Percentiles rank a stretch among this genome's conserved stretches.
These are phyloP conservation scores for Candida sanyiensis DNA, from an alignment of 805 yeast species.

Conservation along the genomic window DNA sequence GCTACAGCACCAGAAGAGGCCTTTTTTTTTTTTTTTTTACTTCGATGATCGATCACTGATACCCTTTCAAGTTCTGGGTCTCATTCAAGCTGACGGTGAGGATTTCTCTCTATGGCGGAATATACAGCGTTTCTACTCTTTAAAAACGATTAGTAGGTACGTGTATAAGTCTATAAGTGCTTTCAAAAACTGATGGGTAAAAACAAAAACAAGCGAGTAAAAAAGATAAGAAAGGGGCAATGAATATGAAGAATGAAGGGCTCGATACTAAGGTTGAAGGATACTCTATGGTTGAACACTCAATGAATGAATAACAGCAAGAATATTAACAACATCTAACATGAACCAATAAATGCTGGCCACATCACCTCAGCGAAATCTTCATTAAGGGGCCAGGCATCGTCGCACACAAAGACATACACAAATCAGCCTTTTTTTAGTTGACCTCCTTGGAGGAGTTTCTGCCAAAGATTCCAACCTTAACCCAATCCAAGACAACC, in stretches of 20 bases:
- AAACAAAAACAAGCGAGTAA: neutral
- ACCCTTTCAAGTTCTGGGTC: no score
- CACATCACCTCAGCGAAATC: no score
- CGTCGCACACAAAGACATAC: no score
- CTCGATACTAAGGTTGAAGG: neutral
- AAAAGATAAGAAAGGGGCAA: neutral
- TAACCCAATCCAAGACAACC: constrained; percentile 84
- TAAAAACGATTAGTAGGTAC: no score
- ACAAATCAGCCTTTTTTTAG: neutral
- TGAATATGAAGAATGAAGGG: neutral
- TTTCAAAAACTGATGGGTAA: neutral
- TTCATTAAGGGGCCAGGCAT: no score
- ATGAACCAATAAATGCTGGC: no score
- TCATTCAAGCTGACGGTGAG: no score
- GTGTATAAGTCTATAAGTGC: constrained; percentile 2
- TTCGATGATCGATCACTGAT: no score
- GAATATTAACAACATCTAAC: neutral
- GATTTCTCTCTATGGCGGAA: no score
- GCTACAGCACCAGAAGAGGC: no score
- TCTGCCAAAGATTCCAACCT: constrained; percentile 84
- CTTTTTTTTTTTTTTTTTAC: no score
- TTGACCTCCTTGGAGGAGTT: constrained; percentile 74
- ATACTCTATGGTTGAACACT: neutral
- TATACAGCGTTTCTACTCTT: no score
- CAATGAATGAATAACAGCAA: neutral